Conservation (phyloP, 23 red algal genomes). For the Gracilariopsis chorda region DNA sequence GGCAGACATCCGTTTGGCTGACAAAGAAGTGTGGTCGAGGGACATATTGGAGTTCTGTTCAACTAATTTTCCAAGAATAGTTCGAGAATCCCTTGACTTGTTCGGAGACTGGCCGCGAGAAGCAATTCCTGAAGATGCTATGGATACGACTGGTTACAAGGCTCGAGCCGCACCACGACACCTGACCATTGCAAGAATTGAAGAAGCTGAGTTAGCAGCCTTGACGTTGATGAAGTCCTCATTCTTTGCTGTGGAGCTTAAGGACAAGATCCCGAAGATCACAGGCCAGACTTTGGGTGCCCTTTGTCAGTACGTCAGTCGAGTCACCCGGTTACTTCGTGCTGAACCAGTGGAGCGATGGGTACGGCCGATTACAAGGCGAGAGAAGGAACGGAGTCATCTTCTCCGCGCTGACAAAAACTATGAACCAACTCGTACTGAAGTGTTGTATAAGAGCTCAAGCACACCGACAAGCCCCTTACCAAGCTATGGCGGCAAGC, state of each 20-base stretch:
- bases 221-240: conserved; percentile 37
- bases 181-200: conserved; percentile 38
- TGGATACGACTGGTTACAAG: neutral
- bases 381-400: conserved; percentile 55
- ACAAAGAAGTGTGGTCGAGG: neutral
- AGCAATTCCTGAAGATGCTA: neutral
- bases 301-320: neutral
- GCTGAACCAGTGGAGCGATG: conserved; percentile 61
- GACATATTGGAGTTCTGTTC: conserved; percentile 49
- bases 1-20: neutral
- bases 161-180: neutral
- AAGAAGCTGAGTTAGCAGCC: conserved; percentile 53
- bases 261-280: conserved; percentile 34
- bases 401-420: conserved; percentile 39
- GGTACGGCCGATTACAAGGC: conserved; percentile 46
- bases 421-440: neutral
- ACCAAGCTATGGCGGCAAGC: neutral
- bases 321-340: conserved; percentile 39
- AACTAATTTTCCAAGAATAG: conserved; percentile 27
- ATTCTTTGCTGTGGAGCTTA: conserved; percentile 32
- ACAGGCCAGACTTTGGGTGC: neutral
- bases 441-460: neutral
- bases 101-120: conserved; percentile 55
- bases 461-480: conserved; percentile 2
- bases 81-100: conserved; percentile 20